Evolutionary conservation across 345 rosid species (phyloP).

Genomic region (Linum tenue): DNA sequence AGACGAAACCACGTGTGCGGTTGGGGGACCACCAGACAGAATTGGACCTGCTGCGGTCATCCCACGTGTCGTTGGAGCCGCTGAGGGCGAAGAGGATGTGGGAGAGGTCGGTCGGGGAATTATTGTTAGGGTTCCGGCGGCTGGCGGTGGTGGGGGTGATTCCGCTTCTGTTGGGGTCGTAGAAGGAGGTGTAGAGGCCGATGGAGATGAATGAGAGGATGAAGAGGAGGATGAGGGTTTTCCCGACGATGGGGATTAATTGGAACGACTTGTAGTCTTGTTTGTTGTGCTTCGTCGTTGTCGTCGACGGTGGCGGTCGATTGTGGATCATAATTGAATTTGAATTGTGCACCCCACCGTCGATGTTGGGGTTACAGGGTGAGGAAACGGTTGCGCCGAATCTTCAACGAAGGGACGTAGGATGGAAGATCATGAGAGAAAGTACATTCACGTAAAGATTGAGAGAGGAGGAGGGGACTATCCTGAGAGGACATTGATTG

Average conservation of each 20-base stretch:
- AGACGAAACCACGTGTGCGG: constrained; percentile 50
- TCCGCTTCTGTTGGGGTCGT: no score
- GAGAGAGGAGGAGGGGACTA: no score
- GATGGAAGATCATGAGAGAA: no score
- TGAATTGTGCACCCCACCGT: no score
- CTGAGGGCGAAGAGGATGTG: constrained; percentile 63
- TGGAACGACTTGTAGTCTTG: constrained; percentile 31
- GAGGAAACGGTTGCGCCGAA: no score
- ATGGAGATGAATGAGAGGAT: constrained; percentile 37
- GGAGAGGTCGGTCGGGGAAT: constrained; percentile 48
- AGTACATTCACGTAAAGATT: no score
- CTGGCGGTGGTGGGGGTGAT: not conserved
- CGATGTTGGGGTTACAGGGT: no score
- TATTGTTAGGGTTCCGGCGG: not conserved
- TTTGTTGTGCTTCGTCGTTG: constrained; percentile 6
- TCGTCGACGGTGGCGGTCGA: constrained; percentile 7
- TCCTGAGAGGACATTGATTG: no score
- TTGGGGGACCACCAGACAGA: constrained; percentile 56
- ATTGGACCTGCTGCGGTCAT: constrained; percentile 40
- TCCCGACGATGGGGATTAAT: constrained; percentile 27
- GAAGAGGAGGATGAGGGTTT: constrained; percentile 35
- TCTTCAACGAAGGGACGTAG: no score
- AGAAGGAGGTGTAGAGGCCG: constrained; percentile 6
- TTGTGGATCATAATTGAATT: constrained; percentile 3
- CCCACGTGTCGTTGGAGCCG: constrained; percentile 56